phyloP scores from a whole-genome alignment of 164 flowering plant species.

The Kingdonia uniflora region DNA sequence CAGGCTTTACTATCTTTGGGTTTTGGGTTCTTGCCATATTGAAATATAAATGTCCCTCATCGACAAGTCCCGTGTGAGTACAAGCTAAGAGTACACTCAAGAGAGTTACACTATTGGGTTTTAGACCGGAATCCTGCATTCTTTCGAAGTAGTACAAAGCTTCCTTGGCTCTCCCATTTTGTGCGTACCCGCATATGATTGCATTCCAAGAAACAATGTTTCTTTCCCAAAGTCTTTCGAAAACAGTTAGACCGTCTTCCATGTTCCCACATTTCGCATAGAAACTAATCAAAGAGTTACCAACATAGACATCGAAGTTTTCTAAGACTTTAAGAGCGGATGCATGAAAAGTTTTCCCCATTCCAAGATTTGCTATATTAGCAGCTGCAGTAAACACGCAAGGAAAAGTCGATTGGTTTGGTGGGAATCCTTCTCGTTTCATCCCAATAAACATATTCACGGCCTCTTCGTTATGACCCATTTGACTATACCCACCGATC shows the following conservation, averaged over 20 bases:
- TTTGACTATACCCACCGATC: slow-evolving; percentile 73
- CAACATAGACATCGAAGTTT: slow-evolving; percentile 35
- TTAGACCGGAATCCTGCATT: slow-evolving; percentile 26
- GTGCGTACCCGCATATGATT: slow-evolving; percentile 67
- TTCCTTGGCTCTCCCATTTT: slow-evolving; percentile 61
- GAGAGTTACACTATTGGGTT: slow-evolving; percentile 53
- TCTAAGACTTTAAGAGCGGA: slow-evolving; percentile 54
- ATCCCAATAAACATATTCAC: slow-evolving; percentile 61
- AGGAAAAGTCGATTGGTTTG: slow-evolving; percentile 47
- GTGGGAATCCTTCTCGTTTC: slow-evolving; percentile 50
- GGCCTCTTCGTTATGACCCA: slow-evolving; percentile 65
- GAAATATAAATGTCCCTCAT: slow-evolving; percentile 47
- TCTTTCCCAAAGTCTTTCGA: slow-evolving; percentile 29
- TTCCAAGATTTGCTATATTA: slow-evolving; percentile 57
- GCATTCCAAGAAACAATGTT: slow-evolving; percentile 85
- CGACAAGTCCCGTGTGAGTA: slow-evolving; percentile 61
- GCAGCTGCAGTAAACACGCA: slow-evolving; percentile 59
- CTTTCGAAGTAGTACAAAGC: slow-evolving; percentile 36
- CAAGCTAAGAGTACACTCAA: slow-evolving; percentile 67
- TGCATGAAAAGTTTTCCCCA: slow-evolving; percentile 73
- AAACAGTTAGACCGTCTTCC: slow-evolving; percentile 57
- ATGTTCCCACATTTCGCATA: slow-evolving; percentile 84
- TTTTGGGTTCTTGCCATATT: slow-evolving; percentile 24
- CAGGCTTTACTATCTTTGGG: slow-evolving; percentile 35
- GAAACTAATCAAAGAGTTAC: slow-evolving; percentile 62